Evolutionary conservation across 345 rosid genomes (phyloP).

Genomic region (Theobroma cacao): DNA sequence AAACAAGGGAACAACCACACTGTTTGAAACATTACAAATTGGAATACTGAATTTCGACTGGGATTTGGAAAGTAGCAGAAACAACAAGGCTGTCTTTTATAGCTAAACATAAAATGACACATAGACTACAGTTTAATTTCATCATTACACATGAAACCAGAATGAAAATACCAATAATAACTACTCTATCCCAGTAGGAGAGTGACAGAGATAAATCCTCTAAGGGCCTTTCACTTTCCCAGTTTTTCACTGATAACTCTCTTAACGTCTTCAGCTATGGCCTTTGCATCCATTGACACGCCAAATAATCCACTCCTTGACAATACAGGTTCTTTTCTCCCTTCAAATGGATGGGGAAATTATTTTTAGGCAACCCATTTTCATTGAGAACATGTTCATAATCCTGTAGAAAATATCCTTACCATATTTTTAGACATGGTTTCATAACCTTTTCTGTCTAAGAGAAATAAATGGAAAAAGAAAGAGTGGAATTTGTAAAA

Average conservation of each 20-base stretch:
- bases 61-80: no score
- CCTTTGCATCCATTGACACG: constrained; percentile 41
- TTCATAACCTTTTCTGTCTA: neutral
- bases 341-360: constrained; percentile 48
- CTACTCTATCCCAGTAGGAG: neutral
- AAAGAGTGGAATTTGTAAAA: neutral
- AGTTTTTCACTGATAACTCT: neutral
- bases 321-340: constrained; percentile 29
- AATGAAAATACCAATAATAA: no score
- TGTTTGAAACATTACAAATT: neutral
- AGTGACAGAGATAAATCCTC: neutral
- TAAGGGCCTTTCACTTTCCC: neutral
- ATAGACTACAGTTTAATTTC: no score
- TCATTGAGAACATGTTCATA: constrained; percentile 32
- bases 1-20: neutral
- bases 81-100: no score
- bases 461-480: neutral
- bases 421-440: neutral
- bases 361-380: constrained; percentile 38
- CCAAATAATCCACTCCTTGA: constrained; percentile 45
- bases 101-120: no score
- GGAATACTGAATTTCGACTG: neutral
- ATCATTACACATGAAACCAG: no score
- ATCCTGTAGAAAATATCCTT: constrained; percentile 19
- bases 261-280: constrained; percentile 38